These are phyloP conservation scores for Colletotrichum magnum DNA, from an alignment of 2,329 filamentous ascomycete genomes.

Conservation along the genomic window DNA sequence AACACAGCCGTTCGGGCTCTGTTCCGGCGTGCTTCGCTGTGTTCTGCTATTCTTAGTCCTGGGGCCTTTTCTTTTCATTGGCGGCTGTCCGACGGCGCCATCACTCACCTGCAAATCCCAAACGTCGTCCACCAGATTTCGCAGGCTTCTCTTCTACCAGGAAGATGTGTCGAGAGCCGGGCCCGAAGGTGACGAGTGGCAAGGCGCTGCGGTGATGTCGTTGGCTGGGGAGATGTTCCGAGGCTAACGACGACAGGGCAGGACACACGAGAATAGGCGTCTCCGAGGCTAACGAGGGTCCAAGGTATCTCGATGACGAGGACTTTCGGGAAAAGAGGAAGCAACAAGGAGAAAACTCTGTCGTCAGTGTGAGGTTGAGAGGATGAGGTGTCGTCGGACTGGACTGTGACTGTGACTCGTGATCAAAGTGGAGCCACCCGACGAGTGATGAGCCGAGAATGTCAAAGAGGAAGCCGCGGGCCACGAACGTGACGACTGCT, in stretches of 20 bases:
- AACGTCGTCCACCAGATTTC: conserved; percentile 34
- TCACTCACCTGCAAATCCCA: conserved; percentile 38
- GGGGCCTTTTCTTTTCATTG: conserved; percentile 44
- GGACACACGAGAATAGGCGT: neutral
- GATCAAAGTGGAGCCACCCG: conserved; percentile 15
- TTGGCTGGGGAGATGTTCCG: conserved; percentile 13
- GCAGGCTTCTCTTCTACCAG: conserved; percentile 29
- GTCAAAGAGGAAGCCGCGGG: neutral
- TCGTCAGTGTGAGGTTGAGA: neutral
- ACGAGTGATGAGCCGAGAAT: conserved; percentile 4
- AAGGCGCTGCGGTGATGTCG: conserved; percentile 12
- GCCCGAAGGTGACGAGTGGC: conserved; percentile 26
- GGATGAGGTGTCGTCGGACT: conserved; percentile 15
- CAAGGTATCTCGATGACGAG: conserved; percentile 22
- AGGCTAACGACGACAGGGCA: conserved; percentile 14
- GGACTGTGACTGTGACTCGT: conserved; percentile 1
- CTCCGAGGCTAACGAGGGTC: neutral
- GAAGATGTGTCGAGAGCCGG: conserved; percentile 30
- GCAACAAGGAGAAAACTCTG: conserved; percentile 15
- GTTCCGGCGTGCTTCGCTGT: conserved; percentile 24
- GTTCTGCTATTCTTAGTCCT: conserved; percentile 48
- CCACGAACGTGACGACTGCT: conserved; percentile 8
- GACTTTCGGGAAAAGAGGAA: conserved; percentile 27
- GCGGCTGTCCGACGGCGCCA: conserved; percentile 32
- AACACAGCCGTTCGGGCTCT: conserved; percentile 26